Evolutionary conservation across 129 eudicot genomes (phyloP), one percentile per base, ranked within the genome.

Genomic region (Centella asiatica): DNA sequence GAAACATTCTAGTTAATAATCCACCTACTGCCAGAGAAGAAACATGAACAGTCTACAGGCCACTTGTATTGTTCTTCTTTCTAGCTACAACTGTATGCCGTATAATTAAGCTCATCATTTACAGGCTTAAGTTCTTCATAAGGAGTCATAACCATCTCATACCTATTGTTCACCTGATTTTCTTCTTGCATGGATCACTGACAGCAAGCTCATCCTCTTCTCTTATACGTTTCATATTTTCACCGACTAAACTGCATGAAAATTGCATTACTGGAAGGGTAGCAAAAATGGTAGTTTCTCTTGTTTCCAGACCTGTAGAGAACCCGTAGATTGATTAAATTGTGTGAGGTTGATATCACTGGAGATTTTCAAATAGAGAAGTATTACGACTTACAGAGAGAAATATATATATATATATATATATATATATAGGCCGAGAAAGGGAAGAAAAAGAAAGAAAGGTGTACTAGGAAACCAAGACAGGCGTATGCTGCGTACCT

Each of bases 171-270:
- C 44, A 72, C 85, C 87, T 75, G 44, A 64, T 64, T 72, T 67
- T 85, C 69, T 82, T 82, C 73, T 88, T 82, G 64, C 78, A 71
- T 67, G 73, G 62, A 33, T 78, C 33, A 29, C 78, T 42, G 2
- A 64, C 45, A 20, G 9, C 1, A 39, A 70, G 57, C 52, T 40
- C 74, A 44, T 73, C 92, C 9, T 80, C 86, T 47, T 77, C 87
- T 68, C 81, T 74, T 58, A 9, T 29, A 64, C 88, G 68, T 61
- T 85, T 83, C 72, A 62, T 66, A 61, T 73, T 79, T 51, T 57
- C 58, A 56, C 83, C 60, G 22, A 54, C 15, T 24, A 61, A 50
- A 77, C 84, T 74, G 81, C 94, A 77, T 0, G 73, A 27, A 24
- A 72, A 60, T 55, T 44, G 49, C 53, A 64, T 72, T 52, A 24